These are phyloP conservation scores for Emmonsia crescens DNA, from an alignment of 2,329 filamentous ascomycete species.

Conservation along the genomic window DNA sequence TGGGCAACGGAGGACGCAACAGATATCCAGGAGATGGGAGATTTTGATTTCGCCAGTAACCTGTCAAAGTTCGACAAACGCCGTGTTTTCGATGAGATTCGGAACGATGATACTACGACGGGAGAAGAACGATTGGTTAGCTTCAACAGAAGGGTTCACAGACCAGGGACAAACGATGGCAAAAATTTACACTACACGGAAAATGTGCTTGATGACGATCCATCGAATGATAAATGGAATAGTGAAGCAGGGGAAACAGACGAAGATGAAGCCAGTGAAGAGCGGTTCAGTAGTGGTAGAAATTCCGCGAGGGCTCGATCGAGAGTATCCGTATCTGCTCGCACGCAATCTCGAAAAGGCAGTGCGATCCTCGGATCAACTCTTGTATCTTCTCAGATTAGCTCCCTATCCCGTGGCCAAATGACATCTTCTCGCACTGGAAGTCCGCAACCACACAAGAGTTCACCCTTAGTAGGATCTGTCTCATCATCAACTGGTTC, in stretches of 20 bases:
- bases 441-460: conserved; percentile 32
- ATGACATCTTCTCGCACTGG: conserved; percentile 27
- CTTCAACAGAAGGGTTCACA: conserved; percentile 58
- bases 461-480: conserved; percentile 32
- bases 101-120: conserved; percentile 77
- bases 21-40: conserved; percentile 82
- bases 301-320: conserved; percentile 35
- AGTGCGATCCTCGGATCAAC: conserved; percentile 31
- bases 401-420: conserved; percentile 25
- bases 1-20: conserved; percentile 96
- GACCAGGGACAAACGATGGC: conserved; percentile 60
- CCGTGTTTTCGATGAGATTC: conserved; percentile 81
- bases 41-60: conserved; percentile 86
- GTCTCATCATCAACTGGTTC: conserved; percentile 27
- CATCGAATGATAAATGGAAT: conserved; percentile 46
- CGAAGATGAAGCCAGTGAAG: conserved; percentile 29
- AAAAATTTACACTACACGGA: conserved; percentile 89
- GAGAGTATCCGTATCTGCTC: conserved; percentile 27
- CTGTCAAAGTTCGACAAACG: conserved; percentile 93
- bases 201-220: conserved; percentile 65
- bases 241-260: conserved; percentile 60
- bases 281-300: conserved; percentile 36
- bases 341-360: conserved; percentile 31
- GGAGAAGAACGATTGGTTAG: conserved; percentile 83
- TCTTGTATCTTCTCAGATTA: conserved; percentile 25